phyloP scores from a whole-genome alignment of 2,329 filamentous ascomycete genomes.

The Nemania sp. region DNA sequence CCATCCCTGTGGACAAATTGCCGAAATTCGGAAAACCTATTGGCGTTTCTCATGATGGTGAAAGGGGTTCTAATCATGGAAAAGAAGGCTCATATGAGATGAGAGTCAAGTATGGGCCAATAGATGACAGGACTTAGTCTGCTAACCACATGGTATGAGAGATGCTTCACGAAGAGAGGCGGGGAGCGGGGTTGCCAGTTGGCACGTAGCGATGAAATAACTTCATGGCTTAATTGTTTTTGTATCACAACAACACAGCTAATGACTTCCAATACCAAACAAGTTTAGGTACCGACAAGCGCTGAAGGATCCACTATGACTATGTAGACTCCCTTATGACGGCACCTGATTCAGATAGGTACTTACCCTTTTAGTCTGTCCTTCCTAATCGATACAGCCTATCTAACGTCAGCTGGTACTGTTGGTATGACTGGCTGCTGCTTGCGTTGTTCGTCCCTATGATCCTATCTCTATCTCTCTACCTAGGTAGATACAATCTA shows the following conservation, averaged over 20 bases:
- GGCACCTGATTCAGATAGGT: no score
- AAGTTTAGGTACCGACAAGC: no score
- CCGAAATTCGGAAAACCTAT: conserved; percentile 27
- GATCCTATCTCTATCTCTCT: no score
- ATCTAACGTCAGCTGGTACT: conserved; percentile 21
- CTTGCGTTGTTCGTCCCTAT: background rate
- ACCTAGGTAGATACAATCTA: background rate
- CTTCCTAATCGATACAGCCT: conserved; percentile 10
- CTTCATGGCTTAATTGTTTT: no score
- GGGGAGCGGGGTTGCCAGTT: no score
- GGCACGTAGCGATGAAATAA: no score
- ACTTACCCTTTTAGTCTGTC: background rate
- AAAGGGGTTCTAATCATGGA: background rate
- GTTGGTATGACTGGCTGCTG: background rate
- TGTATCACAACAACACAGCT: no score
- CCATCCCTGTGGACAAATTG: conserved; percentile 30
- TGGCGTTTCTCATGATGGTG: conserved; percentile 7
- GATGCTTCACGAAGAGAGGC: background rate
- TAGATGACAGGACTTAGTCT: no score
- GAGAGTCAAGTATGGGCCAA: background rate
- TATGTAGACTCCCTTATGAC: no score
- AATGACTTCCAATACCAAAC: no score
- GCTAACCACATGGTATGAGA: background rate
- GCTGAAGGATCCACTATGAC: no score
- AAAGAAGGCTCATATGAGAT: background rate